Percentiles rank a stretch among this genome's conserved stretches.
Conservation (phyloP, 768 basidiomycete species). For the Xerocomellus dryophilus region DNA sequence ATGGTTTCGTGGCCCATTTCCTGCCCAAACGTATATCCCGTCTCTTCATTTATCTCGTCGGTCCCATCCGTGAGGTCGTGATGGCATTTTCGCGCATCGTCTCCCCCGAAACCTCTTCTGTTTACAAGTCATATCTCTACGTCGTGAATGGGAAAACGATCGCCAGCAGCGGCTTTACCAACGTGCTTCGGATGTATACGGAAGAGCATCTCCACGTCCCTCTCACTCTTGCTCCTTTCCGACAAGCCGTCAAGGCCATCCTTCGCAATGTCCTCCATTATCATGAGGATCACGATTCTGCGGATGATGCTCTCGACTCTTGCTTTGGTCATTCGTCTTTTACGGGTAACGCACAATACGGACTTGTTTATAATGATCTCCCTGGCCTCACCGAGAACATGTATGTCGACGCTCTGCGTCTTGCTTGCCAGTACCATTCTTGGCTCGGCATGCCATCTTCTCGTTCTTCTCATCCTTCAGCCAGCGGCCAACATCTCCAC, state of each 20-base stretch:
- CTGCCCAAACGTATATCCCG: not conserved
- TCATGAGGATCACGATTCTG: not conserved
- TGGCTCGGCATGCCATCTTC: too few relatives aligned
- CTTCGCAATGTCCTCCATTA: not conserved
- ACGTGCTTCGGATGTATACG: not conserved
- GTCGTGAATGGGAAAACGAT: not conserved
- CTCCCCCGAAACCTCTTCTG: too few relatives aligned
- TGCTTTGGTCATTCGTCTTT: not conserved
- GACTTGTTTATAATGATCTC: not conserved
- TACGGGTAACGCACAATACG: not conserved
- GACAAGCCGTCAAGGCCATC: not conserved
- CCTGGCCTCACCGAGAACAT: too few relatives aligned
- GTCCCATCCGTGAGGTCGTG: not conserved
- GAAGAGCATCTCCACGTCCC: not conserved
- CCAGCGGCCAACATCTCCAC: too few relatives aligned
- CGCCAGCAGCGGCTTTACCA: not conserved
- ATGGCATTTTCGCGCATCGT: not conserved
- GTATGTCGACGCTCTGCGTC: too few relatives aligned
- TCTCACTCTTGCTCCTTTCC: not conserved
- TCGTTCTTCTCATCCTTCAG: too few relatives aligned
- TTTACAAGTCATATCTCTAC: too few relatives aligned
- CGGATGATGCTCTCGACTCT: not conserved
- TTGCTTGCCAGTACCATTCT: too few relatives aligned
- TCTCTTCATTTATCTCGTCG: conserved; percentile 1
- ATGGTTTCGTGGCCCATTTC: not conserved